These are phyloP conservation scores for Pseudocercospora macadamiae DNA, from an alignment of 2,329 filamentous ascomycete genomes.

Conservation along the genomic window DNA sequence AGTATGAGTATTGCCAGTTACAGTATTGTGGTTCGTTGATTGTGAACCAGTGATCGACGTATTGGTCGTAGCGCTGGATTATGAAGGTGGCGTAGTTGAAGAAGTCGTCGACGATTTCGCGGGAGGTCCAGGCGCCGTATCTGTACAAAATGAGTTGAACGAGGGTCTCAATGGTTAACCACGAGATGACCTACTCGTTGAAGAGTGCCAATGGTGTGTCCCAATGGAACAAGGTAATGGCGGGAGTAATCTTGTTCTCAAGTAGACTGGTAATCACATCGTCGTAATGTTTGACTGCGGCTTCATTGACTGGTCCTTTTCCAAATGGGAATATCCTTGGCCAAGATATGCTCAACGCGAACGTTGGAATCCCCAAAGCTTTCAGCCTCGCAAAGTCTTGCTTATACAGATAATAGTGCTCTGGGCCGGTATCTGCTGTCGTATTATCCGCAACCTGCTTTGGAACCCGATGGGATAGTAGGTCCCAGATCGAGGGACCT, in stretches of 20 bases:
- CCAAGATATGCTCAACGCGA: conserved; percentile 53
- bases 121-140: conserved; percentile 45
- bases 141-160: conserved; percentile 5
- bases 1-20: conserved; percentile 45
- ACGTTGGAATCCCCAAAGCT: conserved; percentile 39
- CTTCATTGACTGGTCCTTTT: conserved; percentile 50
- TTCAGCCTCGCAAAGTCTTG: conserved; percentile 40
- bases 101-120: conserved; percentile 44
- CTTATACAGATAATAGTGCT: conserved; percentile 21
- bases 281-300: conserved; percentile 52
- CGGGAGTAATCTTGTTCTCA: conserved; percentile 47
- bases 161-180: too few relatives aligned
- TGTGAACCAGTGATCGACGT: conserved; percentile 45
- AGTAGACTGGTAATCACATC: conserved; percentile 50
- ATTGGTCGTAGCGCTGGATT: conserved; percentile 43
- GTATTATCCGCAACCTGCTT: conserved; percentile 43
- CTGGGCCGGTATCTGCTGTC: conserved; percentile 26
- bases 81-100: conserved; percentile 44
- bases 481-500: conserved; percentile 32
- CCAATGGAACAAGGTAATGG: conserved; percentile 53
- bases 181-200: conserved; percentile 9
- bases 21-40: conserved; percentile 43
- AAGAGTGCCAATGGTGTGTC: conserved; percentile 33
- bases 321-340: conserved; percentile 54
- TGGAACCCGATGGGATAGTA: conserved; percentile 30